These are phyloP conservation scores for Vanrija humicola DNA, from an alignment of 1,284 basidiomycete species.

Conservation along the genomic window DNA sequence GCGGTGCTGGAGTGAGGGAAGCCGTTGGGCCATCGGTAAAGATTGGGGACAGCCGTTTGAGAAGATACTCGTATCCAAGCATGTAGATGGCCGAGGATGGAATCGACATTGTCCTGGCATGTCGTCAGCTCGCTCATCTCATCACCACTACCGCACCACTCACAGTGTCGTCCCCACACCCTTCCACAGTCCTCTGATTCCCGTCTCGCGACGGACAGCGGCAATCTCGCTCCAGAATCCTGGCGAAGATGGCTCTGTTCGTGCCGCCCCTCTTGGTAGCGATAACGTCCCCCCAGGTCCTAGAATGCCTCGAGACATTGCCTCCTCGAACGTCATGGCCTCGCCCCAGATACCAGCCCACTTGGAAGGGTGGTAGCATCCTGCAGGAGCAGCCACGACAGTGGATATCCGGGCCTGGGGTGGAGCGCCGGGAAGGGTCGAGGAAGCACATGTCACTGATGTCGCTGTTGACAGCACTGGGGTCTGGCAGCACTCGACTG, in stretches of 20 bases:
- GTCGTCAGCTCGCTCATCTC: not conserved
- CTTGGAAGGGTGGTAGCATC: slow-evolving; percentile 47
- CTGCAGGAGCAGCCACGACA: slow-evolving; percentile 28
- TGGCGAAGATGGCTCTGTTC: not conserved
- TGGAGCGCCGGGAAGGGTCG: slow-evolving; percentile 9
- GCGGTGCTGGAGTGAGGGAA: slow-evolving; percentile 60
- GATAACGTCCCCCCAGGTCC: slow-evolving; percentile 8
- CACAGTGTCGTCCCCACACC: slow-evolving; percentile 81
- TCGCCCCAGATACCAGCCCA: slow-evolving; percentile 51
- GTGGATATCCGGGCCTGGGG: not conserved
- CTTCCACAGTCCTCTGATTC: slow-evolving; percentile 78
- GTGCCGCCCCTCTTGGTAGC: not conserved
- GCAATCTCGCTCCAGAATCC: slow-evolving; percentile 77
- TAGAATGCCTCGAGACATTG: slow-evolving; percentile 22
- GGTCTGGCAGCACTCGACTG: slow-evolving; percentile 40
- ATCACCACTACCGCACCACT: slow-evolving; percentile 41
- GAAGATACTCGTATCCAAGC: slow-evolving; percentile 89
- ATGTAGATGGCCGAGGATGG: slow-evolving; percentile 93
- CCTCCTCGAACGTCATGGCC: slow-evolving; percentile 35
- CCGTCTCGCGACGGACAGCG: slow-evolving; percentile 72
- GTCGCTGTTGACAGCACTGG: slow-evolving; percentile 18
- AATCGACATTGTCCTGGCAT: slow-evolving; percentile 74
- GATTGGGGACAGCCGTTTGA: slow-evolving; percentile 48
- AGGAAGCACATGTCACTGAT: slow-evolving; percentile 22
- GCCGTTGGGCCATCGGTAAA: slow-evolving; percentile 37